Conservation (phyloP, 83 land plant species). For the Thuja plicata region DNA sequence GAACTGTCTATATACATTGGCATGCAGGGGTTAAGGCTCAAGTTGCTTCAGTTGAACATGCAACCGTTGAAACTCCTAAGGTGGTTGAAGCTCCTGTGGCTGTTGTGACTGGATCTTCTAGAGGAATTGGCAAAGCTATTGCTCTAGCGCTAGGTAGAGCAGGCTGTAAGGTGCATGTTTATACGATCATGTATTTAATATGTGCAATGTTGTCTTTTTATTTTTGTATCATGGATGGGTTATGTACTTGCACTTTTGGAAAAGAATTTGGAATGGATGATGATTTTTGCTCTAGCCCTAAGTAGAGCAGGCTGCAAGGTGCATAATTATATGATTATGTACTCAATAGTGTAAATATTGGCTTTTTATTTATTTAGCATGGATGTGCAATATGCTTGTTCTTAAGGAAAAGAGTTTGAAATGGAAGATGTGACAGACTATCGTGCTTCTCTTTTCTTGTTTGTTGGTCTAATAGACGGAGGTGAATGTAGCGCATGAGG, state of each 20-base stretch:
- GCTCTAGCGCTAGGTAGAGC: slow-evolving; percentile 88
- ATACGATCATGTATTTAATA: slow-evolving; percentile 8
- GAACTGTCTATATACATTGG: background rate
- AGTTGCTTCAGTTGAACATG: slow-evolving; percentile 72
- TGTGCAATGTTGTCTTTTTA: background rate
- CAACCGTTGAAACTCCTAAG: slow-evolving; percentile 34
- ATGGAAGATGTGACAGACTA: background rate
- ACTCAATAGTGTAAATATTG: background rate
- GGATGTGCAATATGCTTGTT: background rate
- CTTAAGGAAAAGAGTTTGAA: background rate
- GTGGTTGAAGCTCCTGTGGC: slow-evolving; percentile 87
- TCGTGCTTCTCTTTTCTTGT: background rate
- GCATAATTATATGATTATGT: slow-evolving; percentile 11
- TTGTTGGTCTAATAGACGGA: background rate
- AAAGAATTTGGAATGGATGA: background rate
- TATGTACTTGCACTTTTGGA: background rate
- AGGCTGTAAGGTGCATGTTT: slow-evolving; percentile 82
- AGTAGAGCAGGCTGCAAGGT: slow-evolving; percentile 98
- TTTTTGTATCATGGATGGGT: background rate
- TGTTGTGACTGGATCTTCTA: slow-evolving; percentile 92
- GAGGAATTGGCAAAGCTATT: slow-evolving; percentile 92
- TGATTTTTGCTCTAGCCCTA: slow-evolving; percentile 57
- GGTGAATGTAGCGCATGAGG: background rate
- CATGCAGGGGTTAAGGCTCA: slow-evolving; percentile 58
- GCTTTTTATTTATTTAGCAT: background rate